Base-by-base conservation (phyloP, 2,329 filamentous ascomycete species). In the Lachnellula hyalina region DNA sequence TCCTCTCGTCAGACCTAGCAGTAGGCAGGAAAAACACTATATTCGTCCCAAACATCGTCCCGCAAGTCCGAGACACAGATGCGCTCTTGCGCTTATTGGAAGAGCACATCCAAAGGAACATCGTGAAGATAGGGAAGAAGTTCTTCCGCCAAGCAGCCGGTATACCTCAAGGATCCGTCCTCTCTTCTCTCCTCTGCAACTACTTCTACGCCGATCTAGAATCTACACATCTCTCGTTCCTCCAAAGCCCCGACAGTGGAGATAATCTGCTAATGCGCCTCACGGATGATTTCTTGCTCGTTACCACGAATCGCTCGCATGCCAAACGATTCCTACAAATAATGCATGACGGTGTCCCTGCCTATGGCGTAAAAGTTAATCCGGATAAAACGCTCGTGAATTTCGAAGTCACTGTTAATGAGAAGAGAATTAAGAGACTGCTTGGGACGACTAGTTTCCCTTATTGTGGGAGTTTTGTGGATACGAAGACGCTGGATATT, bases 151-250 rank as follows among this genome's bases (percentile, higher is more conserved):
- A 99, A 69, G 93, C 85, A 69, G 76, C 80, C 21, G 94, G 94
- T 14, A 97, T 99, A 40, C 92, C 94, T 0, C 94, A 99, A 70
- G 94, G 94, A 7, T 96, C 92, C 0, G 81, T 96, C 1, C 70
- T 99, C 5, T 96, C 92, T 0, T 89, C 87, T 44, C 77, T 91
- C 41, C 77, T 99, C 5, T 97, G 94, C 76, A 97, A 91, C 72
- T 93, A 96, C 72, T 96, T 97, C 71, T 99, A 99, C 68, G 92
- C 89, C 5, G 85, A 94, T 59, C 80, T 97, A 1, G 94, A 99
- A 70, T 72, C 73, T 6, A 77, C 84, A 25, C 75, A 86, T 14
- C 75, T 97, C 2, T 68, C 66, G 0, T 97, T 96, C 66, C 72
- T 94, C 2, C 63, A 21, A 21, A 17, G 76, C 15, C 66, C 3